A percentile compares a stretch with the other conserved stretches of the same genome.
phyloP scores from a whole-genome alignment of 352 stramenopile species.

The Globisporangium orthogonon region DNA sequence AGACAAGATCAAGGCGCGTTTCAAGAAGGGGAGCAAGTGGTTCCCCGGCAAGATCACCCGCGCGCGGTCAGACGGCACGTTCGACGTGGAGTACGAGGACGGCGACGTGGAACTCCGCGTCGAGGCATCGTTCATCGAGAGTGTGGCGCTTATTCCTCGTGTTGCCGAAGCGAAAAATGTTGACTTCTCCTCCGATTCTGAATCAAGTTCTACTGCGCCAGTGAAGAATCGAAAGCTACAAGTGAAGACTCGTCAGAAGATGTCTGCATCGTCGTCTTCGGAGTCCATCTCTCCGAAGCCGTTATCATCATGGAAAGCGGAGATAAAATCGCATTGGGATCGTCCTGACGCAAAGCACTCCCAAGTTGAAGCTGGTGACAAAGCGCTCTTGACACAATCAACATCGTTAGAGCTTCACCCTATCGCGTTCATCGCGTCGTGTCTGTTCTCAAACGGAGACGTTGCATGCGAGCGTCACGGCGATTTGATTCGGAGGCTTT shows the following conservation, averaged over 20 bases:
- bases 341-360: no score
- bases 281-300: no score
- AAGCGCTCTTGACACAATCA: conserved; percentile 1
- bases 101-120: conserved; percentile 41
- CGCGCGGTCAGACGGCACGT: conserved; percentile 53
- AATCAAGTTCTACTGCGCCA: background rate
- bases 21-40: conserved; percentile 58
- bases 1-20: conserved; percentile 50
- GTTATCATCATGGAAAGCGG: no score
- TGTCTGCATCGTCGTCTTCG: no score
- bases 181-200: background rate
- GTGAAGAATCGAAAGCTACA: background rate
- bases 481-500: conserved; percentile 51
- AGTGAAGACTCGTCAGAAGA: background rate
- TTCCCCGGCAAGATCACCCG: conserved; percentile 58
- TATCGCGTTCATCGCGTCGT: conserved; percentile 54
- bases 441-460: conserved; percentile 63
- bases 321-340: conserved; percentile 22
- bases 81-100: conserved; percentile 62
- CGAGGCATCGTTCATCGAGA: conserved; percentile 21
- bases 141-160: background rate
- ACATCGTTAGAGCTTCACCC: conserved; percentile 38
- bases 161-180: background rate
- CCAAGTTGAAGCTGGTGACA: conserved; percentile 4
- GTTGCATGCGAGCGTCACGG: conserved; percentile 35